Evolutionary conservation across 2,329 filamentous ascomycete species (phyloP), one percentile per base, ranked within the genome.

Genomic region (Fusarium nisikadoi): DNA sequence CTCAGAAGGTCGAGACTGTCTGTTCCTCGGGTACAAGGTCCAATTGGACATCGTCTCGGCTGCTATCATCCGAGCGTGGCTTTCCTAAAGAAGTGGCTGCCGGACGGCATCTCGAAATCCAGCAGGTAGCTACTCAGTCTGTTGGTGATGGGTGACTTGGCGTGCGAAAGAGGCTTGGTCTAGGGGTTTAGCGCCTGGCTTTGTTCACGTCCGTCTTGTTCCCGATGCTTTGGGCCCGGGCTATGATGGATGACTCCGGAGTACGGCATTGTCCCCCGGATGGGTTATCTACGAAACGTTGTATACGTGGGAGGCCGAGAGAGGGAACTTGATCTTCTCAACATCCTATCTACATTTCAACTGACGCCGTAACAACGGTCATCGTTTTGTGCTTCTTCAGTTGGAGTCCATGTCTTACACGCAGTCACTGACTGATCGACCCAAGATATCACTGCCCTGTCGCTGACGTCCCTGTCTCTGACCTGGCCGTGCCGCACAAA

Each of bases 201-300:
- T 53, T 55, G 35, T 45, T 59, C 73, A 77, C 41, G 13, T 52
- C 73, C 73, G 70, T 60, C 39, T 72, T 76, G 76, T 77, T 77
- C 63, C 75, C 75, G 75, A 36, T 11, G 8, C 47, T 39, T 62
- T 39, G 49, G 45, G 17, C 38, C 38, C 41, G 36, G 61, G 53
- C 38, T 59, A 53, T 23, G 27, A 41, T 50, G 35, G 39, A 38
- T 46, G 17, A 25, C 23, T 25, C 23, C 23, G 23, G 23, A 54
- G 47, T 39, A 42, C 50, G 66, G 71, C 23, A 59, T 57, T 31
- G 25, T n/a, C 27, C n/a, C 61, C 61, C 66, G 53, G 66, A 46
- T 19, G 50, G 43, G 27, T 38, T 41, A 31, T 33, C 23, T 25
- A 27, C 42, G 2, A 35, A 4, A 20, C 19, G 23, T 56, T 49